Percentiles rank a stretch among this genome's conserved stretches.
phyloP scores from a whole-genome alignment of 805 yeast species.

The Candida verbasci region DNA sequence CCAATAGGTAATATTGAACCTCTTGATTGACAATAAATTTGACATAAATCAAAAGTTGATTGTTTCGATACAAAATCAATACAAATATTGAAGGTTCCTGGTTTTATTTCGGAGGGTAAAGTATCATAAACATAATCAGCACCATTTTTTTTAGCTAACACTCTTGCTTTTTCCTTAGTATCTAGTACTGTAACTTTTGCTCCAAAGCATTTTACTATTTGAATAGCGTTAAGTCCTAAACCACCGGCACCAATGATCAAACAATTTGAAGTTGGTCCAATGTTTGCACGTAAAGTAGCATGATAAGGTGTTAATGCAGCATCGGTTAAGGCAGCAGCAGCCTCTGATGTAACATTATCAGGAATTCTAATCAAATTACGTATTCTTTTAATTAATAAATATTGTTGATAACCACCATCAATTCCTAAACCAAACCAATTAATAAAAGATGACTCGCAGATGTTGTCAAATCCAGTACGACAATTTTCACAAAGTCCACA shows the following conservation, averaged over 20 bases:
- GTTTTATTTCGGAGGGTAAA: conserved; percentile 16
- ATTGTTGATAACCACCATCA: conserved; percentile 41
- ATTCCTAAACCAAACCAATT: conserved; percentile 31
- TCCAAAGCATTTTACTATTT: conserved; percentile 29
- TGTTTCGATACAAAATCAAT: conserved; percentile 37
- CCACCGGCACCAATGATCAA: conserved; percentile 41
- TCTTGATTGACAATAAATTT: conserved; percentile 24
- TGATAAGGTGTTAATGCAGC: conserved; percentile 41
- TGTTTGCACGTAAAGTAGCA: conserved; percentile 31
- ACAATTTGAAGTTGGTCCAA: conserved; percentile 31
- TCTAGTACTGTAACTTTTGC: conserved; percentile 32
- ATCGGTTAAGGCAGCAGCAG: conserved; percentile 26
- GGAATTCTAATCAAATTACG: conserved; percentile 26
- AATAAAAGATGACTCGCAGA: conserved; percentile 18
- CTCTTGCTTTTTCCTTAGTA: conserved; percentile 22
- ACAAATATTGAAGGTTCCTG: conserved; percentile 34
- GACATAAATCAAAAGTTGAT: conserved; percentile 22
- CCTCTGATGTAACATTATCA: background rate
- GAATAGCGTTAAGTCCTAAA: conserved; percentile 39
- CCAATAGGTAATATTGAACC: conserved; percentile 44
- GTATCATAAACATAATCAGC: conserved; percentile 39
- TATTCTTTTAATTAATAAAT: conserved; percentile 30
- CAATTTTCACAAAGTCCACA: conserved; percentile 35
- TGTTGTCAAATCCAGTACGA: conserved; percentile 30
- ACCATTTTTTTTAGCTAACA: conserved; percentile 27